These are phyloP conservation scores for Cladosporium colombiae DNA, from an alignment of 2,329 filamentous ascomycete species.

Conservation along the genomic window DNA sequence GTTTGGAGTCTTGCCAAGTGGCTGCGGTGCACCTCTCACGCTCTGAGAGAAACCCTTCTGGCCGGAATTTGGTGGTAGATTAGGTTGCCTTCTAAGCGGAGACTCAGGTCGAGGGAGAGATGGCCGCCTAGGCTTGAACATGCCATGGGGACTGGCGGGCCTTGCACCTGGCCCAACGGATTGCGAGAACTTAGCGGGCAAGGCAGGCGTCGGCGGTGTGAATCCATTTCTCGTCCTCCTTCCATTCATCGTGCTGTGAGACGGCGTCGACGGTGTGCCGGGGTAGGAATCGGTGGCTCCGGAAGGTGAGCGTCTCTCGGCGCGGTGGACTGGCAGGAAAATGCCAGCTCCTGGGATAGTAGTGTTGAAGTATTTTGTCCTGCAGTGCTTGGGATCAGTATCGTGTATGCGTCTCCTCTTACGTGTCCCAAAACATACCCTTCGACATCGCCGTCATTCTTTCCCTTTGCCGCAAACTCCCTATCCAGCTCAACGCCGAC, in stretches of 20 bases:
- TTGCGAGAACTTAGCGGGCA: constrained; percentile 77
- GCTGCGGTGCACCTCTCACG: constrained; percentile 49
- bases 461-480: constrained; percentile 80
- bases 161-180: constrained; percentile 73
- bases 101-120: constrained; percentile 89
- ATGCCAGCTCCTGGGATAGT: constrained; percentile 80
- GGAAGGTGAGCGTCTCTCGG: constrained; percentile 65
- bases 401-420: neutral
- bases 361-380: constrained; percentile 72
- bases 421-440: constrained; percentile 62
- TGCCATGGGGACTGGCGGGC: constrained; percentile 62
- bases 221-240: constrained; percentile 31
- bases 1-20: constrained; percentile 37
- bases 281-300: constrained; percentile 56
- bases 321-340: constrained; percentile 85
- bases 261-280: constrained; percentile 68
- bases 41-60: constrained; percentile 57
- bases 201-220: constrained; percentile 55
- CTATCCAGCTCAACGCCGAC: constrained; percentile 85
- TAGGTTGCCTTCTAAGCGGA: constrained; percentile 67
- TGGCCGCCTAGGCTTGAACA: constrained; percentile 68
- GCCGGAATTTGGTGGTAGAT: constrained; percentile 56
- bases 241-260: constrained; percentile 54
- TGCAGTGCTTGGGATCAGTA: neutral
- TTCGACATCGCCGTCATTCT: constrained; percentile 95